Evolutionary conservation across 2,329 filamentous ascomycete species (phyloP), one percentile per base, ranked within the genome.

Genomic region (Ophiostoma novo-ulmi): DNA sequence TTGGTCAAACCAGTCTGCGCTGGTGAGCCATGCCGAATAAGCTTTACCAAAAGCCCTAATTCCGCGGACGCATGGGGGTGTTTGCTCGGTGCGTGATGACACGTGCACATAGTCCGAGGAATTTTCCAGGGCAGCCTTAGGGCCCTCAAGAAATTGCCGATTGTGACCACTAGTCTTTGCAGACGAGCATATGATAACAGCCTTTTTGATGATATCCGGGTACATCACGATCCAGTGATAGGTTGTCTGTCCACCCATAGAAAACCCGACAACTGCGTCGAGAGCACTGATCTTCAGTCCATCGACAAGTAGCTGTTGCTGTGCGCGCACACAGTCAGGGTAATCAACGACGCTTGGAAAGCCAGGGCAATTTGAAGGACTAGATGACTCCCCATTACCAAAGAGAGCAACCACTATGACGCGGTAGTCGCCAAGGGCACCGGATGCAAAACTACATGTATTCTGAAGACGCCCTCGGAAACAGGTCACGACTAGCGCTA

Each of bases 1-100:
- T 74, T 92, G 82, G 1, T 91, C 85, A 75, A 94, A 94, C 76
- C 94, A 94, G 0, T 90, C 85, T 75, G 94, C 91, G 69, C 88
- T 91, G 75, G 94, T 91, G 0, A 92, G 91, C 91, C 88, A 95
- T 0, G 91, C 91, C 1, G 91, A 91, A 78, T 95, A 95, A 0
- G 88, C 91, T 64, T 90, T 84, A 0, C 85, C 90, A 71, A 94
- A 85, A 0, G 91, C 91, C 75, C 89, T 93, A 58, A 94, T 76
- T 71, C 83, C 77, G 76, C 75, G 80, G 75, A 3, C 76, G 20
- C 64, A 73, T 5, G 70, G 72, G 67, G 76, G 69, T 26, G 69
- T 73, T 17, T 73, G 77, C 26, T 76, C 75, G 0, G 80, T 80
- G 76, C 91, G 82, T 77, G 91, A 83, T 3, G 61, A 8, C 3